Evolutionary conservation across 2,329 filamentous ascomycete genomes (phyloP).

Genomic region (Penicillium sp.): DNA sequence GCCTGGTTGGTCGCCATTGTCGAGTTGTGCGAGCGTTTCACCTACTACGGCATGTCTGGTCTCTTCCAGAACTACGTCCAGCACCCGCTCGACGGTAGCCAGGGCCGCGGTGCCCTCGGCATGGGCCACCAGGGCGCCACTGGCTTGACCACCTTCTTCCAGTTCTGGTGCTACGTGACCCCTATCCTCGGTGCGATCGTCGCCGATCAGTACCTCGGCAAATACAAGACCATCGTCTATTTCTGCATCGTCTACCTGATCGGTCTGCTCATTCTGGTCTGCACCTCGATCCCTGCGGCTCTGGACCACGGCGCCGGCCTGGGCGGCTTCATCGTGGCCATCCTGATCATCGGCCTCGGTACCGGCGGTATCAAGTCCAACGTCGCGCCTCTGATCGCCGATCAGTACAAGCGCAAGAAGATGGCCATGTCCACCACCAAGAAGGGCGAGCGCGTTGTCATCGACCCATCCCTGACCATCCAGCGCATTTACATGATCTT

Average conservation of each 20-base stretch:
- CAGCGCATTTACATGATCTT: slow-evolving; percentile 75
- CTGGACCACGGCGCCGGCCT: slow-evolving; percentile 56
- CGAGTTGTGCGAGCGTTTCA: slow-evolving; percentile 63
- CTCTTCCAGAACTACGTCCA: slow-evolving; percentile 63
- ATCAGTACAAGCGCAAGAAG: slow-evolving; percentile 66
- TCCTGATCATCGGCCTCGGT: slow-evolving; percentile 68
- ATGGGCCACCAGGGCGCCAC: slow-evolving; percentile 53
- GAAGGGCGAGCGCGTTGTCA: slow-evolving; percentile 62
- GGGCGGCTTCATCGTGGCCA: slow-evolving; percentile 59
- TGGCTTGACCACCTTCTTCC: slow-evolving; percentile 57
- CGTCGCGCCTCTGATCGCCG: slow-evolving; percentile 63
- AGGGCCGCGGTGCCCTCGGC: slow-evolving; percentile 47
- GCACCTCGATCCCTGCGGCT: slow-evolving; percentile 58
- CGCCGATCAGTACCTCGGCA: slow-evolving; percentile 64
- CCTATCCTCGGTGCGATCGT: slow-evolving; percentile 63
- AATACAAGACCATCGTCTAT: slow-evolving; percentile 63
- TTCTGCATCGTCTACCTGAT: slow-evolving; percentile 64
- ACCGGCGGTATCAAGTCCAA: slow-evolving; percentile 74
- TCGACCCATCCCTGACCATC: slow-evolving; percentile 69
- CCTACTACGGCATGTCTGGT: slow-evolving; percentile 60
- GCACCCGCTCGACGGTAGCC: slow-evolving; percentile 43
- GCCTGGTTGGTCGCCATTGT: slow-evolving; percentile 63
- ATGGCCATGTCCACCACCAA: slow-evolving; percentile 51
- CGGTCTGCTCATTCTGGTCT: slow-evolving; percentile 59
- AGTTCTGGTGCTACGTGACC: slow-evolving; percentile 62